Percentiles rank a stretch among this genome's conserved stretches.
Conservation (phyloP, 106 monocot species). For the Acorus calamus region DNA sequence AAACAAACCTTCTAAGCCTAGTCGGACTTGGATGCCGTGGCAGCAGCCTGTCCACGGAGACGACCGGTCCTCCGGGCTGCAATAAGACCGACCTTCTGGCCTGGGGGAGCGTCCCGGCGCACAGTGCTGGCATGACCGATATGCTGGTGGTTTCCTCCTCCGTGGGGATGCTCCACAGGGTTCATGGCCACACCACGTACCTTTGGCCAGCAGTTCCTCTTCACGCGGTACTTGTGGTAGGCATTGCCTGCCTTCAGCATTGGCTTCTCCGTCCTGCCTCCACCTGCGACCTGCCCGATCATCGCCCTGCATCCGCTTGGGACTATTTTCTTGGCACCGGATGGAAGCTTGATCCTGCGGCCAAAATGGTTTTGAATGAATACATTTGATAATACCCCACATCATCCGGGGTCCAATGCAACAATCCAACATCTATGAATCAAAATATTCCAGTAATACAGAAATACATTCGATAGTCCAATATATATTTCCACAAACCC, state of each 20-base stretch:
- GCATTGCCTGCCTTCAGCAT: conserved; percentile 17
- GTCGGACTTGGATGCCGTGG: conserved; percentile 28
- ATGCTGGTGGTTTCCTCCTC: conserved; percentile 39
- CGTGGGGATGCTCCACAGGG: conserved; percentile 7
- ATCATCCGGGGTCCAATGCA: too few species aligned
- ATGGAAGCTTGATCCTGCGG: conserved; percentile 25
- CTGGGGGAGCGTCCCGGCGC: conserved; percentile 24
- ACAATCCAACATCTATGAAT: too few species aligned
- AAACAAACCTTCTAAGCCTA: too few species aligned
- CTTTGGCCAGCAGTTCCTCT: conserved; percentile 27
- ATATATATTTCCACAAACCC: too few species aligned
- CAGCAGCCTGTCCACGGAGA: conserved; percentile 33
- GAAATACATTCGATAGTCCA: too few species aligned
- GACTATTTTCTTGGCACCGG: conserved; percentile 22
- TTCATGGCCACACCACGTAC: conserved; percentile 13
- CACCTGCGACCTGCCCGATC: conserved; percentile 24
- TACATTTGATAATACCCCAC: too few species aligned
- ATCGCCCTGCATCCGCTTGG: conserved; percentile 17
- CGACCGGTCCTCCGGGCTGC: conserved; percentile 26
- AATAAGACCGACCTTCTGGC: conserved; percentile 27
- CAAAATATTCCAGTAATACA: too few species aligned
- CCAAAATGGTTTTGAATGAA: too few species aligned
- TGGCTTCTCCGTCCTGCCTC: conserved; percentile 14
- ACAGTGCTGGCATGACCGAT: conserved; percentile 25
- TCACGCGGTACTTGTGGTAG: conserved; percentile 23